Percentiles rank a stretch among this genome's conserved stretches.
Evolutionary conservation across 139 green algal genomes (phyloP).

Genomic region (Chlamydomonas incerta): DNA sequence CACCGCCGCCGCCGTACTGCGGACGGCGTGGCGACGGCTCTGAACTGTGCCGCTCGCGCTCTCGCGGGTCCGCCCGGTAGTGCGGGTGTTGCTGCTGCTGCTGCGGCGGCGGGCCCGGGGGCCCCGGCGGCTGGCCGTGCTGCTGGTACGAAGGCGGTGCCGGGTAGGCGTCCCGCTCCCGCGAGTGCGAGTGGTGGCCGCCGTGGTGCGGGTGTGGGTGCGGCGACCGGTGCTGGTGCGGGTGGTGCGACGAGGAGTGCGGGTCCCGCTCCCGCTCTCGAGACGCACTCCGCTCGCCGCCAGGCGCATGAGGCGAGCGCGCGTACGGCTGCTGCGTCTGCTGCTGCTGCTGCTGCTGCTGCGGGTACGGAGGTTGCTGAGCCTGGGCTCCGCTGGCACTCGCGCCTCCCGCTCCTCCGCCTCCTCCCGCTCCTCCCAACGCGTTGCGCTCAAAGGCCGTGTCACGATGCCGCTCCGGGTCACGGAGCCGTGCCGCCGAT

Average conservation of each 20-base stretch:
- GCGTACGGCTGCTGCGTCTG: background rate
- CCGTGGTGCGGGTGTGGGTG: background rate
- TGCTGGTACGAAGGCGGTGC: too few relatives aligned
- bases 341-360: background rate
- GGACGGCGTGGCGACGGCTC: too few relatives aligned
- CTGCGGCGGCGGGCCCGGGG: background rate
- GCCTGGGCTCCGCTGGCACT: too few relatives aligned
- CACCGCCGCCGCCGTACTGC: too few relatives aligned
- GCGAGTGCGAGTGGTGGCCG: too few relatives aligned
- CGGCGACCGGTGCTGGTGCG: background rate
- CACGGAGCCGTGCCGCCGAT: background rate
- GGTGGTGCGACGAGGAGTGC: background rate
- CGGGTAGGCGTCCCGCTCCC: background rate
- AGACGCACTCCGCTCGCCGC: background rate
- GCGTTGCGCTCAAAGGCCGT: conserved; percentile 14
- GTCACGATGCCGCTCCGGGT: conserved; percentile 9
- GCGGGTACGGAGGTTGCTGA: too few relatives aligned
- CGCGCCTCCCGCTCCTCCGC: too few relatives aligned
- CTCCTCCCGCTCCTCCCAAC: too few relatives aligned
- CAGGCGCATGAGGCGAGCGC: too few relatives aligned
- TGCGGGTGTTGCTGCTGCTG: background rate
- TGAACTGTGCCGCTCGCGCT: background rate
- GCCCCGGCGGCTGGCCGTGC: too few relatives aligned
- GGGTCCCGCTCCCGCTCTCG: background rate
- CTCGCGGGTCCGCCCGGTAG: background rate